These are phyloP conservation scores for Thuidium tamariscinum DNA, from an alignment of 225 moss, liverwort and hornwort genomes.

Conservation along the genomic window DNA sequence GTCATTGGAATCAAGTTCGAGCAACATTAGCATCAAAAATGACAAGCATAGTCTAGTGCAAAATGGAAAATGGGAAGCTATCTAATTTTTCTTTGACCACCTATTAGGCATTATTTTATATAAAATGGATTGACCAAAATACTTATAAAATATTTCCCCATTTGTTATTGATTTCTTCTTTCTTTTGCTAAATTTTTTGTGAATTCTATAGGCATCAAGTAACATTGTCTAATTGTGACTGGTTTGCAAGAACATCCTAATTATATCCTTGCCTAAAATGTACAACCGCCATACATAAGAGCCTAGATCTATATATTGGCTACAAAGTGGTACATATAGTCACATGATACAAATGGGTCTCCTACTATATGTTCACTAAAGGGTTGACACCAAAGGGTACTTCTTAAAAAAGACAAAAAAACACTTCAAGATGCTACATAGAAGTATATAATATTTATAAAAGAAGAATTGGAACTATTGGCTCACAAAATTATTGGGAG, in stretches of 20 bases:
- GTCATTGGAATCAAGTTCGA: accelerated
- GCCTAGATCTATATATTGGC: accelerated
- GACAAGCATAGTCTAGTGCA: accelerated
- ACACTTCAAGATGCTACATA: neutral
- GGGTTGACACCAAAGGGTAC: neutral
- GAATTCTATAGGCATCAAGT: neutral
- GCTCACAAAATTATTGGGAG: accelerated
- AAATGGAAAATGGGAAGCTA: too few species aligned
- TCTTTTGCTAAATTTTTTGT: neutral
- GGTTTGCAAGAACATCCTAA: accelerated
- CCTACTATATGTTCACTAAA: accelerated
- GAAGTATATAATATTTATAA: neutral
- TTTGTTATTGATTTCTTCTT: accelerated
- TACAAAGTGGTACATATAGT: neutral
- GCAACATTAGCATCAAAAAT: neutral
- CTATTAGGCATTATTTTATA: neutral
- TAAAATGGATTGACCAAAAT: neutral
- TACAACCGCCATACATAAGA: neutral
- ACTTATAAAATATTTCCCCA: accelerated
- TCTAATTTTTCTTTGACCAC: neutral
- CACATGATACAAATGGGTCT: neutral
- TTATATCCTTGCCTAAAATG: neutral
- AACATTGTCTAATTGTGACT: neutral
- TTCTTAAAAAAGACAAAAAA: neutral
- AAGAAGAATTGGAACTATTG: accelerated